These are phyloP conservation scores for Chrysoporthe puriensis DNA, from an alignment of 2,329 filamentous ascomycete species.

Conservation along the genomic window DNA sequence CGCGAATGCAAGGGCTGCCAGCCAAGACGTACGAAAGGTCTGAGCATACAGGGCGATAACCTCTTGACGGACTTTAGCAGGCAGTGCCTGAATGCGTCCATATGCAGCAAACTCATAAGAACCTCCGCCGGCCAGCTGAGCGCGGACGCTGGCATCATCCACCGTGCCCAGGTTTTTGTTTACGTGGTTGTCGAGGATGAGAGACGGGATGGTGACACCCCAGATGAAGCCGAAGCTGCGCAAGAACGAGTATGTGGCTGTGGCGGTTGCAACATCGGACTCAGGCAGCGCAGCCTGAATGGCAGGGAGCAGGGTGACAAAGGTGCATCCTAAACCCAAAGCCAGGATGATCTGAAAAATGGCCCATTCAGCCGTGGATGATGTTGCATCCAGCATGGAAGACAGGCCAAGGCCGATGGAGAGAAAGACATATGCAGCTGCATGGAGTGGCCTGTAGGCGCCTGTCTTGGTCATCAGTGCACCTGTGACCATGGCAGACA, in stretches of 20 bases:
- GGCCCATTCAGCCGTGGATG: slow-evolving; percentile 43
- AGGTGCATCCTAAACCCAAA: slow-evolving; percentile 39
- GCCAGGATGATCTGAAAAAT: slow-evolving; percentile 45
- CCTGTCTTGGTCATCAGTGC: not conserved
- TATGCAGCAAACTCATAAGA: slow-evolving; percentile 33
- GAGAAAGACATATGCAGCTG: not conserved
- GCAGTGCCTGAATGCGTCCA: too few species aligned
- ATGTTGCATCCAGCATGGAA: slow-evolving; percentile 39
- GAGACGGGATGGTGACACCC: slow-evolving; percentile 48
- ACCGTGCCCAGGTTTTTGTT: slow-evolving; percentile 20
- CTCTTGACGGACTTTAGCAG: not conserved
- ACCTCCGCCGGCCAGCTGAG: slow-evolving; percentile 29
- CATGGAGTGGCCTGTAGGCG: not conserved
- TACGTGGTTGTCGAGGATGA: slow-evolving; percentile 39
- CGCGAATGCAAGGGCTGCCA: too few species aligned
- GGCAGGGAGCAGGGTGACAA: slow-evolving; percentile 48
- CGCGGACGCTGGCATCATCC: slow-evolving; percentile 12
- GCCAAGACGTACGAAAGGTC: too few species aligned
- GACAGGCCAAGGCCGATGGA: slow-evolving; percentile 31
- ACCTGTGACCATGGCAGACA: not conserved
- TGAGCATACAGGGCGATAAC: not conserved
- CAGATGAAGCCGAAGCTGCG: slow-evolving; percentile 50
- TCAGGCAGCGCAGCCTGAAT: slow-evolving; percentile 44
- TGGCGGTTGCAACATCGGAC: slow-evolving; percentile 40
- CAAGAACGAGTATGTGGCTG: slow-evolving; percentile 47